Base-by-base conservation (phyloP, 768 basidiomycete species). In the Rossbeevera mucosa region DNA sequence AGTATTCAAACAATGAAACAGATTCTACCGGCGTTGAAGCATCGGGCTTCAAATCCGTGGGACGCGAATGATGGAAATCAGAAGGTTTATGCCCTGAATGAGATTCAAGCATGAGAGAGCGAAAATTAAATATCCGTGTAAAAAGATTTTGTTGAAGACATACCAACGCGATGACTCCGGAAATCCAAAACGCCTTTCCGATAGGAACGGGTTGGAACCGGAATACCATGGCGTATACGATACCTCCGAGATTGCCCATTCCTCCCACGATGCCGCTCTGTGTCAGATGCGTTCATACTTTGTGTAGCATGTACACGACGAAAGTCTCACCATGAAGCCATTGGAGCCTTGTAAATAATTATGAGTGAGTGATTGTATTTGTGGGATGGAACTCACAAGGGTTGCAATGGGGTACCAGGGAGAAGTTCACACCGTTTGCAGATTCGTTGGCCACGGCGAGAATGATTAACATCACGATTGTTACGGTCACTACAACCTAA, bases 391-490 rank as follows among this genome's bases (percentile, higher is more conserved):
- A 71, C 57, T 64, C 66, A 64, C 69, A 68, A 12, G 75, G 59
- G 55, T 76, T 77, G 62, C 76, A 76, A 55, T 79, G 78, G 0
- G 79, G 78, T 0, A 78, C 75, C 40, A 77, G 70, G n/a, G 76
- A 65, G 55, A 79, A 80, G 58, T 75, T 79, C 2, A 74, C 72
- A 6, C 80, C 80, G 54, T 80, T 80, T 0, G 69, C 78, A 12
- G 73, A 63, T 59, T 78, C 75, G 33, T 71, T 72, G 51, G 61
- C 62, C 12, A 71, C 40, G 7, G 67, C 76, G 48, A 75, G 66
- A 33, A 75, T 60, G 9, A 74, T 66, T n/a, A 74, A 56, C 8
- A 79, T 40, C 14, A 66, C 67, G 57, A 79, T 74, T 9, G 78
- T 57, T 1, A 69, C 70, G 7, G 47, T 43, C 12, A 71, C 64